Evolutionary conservation across 2,329 filamentous ascomycete species (phyloP).

Genomic region (Ampelomyces quisqualis): DNA sequence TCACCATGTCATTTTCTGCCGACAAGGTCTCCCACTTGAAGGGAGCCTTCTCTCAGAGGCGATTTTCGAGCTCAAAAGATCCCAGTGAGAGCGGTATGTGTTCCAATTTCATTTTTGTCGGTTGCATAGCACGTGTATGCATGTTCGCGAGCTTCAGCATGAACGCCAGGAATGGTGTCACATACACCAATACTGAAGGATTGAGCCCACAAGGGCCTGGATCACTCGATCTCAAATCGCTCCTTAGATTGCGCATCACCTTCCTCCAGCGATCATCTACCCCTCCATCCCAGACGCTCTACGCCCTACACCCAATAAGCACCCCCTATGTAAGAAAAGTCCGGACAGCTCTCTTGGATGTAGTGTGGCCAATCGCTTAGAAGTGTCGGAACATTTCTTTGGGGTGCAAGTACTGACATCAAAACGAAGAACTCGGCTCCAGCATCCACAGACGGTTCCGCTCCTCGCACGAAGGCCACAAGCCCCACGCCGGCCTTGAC

Average conservation of each 20-base stretch:
- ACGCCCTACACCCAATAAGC: background rate
- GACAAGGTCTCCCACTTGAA: constrained; percentile 36
- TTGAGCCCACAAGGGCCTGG: no score
- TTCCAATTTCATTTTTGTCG: constrained; percentile 4
- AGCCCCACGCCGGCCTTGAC: constrained; percentile 87
- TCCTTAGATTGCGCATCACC: background rate
- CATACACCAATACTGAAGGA: no score
- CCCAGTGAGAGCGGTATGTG: constrained; percentile 41
- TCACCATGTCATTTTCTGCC: constrained; percentile 41
- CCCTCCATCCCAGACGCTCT: background rate
- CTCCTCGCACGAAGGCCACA: constrained; percentile 84
- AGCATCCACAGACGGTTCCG: constrained; percentile 88
- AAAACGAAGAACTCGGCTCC: constrained; percentile 70
- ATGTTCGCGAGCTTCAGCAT: no score
- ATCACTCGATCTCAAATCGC: constrained; percentile 1
- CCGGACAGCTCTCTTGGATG: no score
- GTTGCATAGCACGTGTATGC: no score
- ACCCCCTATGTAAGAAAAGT: no score
- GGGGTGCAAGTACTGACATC: constrained; percentile 2
- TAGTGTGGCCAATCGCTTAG: no score
- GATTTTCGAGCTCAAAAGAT: constrained; percentile 42
- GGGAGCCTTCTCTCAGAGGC: constrained; percentile 31
- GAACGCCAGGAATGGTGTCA: no score
- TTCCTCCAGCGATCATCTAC: background rate
- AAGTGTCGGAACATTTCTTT: background rate